Base-by-base conservation (phyloP, 1,139 yeast genomes). In the Yarrowia galli region DNA sequence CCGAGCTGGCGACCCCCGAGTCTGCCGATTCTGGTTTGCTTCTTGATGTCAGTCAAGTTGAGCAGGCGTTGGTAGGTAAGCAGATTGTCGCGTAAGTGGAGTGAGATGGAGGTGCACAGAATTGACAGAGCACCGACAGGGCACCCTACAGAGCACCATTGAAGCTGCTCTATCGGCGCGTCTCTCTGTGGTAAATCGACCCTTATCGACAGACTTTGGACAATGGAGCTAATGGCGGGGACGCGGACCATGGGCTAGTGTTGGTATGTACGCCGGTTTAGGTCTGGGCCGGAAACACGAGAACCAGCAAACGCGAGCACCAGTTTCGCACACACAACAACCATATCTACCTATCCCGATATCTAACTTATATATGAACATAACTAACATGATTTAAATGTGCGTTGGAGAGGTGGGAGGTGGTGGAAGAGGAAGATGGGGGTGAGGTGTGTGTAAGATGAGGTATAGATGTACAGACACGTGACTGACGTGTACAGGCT, bases 311-410 rank as follows among this genome's bases (percentile, higher is more conserved):
- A 36, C 40, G 16, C 40, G 6, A 13, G 8, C 40, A 28, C 32
- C 32, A 28, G 32, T 5, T 28, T 8, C 46, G 2, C 15, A 8
- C 45, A 18, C 35, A 25, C 56, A 32, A 51, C 3, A 5, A 51
- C 54, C 43, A 36, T 18, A 42, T 51, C 58, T 28, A 49, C 38
- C 54, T 12, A 32, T 20, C n/a, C 25, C 42, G 35, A 53, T 22
- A 53, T 5, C 60, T 53, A 53, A 53, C 60, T 53, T 53, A 53
- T 53, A 53, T 51, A 51, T 53, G 25, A 25, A 51, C 58, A 51
- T 51, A 51, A 53, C 22, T 38, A 36, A 36, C 56, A 49, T 32
- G 40, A 32, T 49, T 32, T 7, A 15, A 43, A 13, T 9, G 46
- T 6, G 23, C 3, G 6, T 12, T 23, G 46, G 18, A 13, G 12